Evolutionary conservation across 140 eudicot genomes (phyloP).

Genomic region (Oenanthe javanica): DNA sequence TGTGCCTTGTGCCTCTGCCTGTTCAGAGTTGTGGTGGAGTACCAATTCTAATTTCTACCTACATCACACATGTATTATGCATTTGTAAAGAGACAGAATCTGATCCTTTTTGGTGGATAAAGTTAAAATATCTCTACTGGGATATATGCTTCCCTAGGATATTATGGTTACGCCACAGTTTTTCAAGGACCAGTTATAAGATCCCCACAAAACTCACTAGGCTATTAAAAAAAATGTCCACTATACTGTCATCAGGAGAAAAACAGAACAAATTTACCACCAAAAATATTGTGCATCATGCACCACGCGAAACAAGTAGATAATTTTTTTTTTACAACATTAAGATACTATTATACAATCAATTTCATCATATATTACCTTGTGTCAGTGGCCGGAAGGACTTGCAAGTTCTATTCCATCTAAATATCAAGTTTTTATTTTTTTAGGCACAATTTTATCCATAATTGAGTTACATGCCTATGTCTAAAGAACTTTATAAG

Average conservation of each 20-base stretch:
- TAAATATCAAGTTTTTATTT: no score
- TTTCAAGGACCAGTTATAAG: not conserved
- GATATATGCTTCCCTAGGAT: not conserved
- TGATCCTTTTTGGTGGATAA: constrained; percentile 7
- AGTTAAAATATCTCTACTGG: not conserved
- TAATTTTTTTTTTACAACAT: no score
- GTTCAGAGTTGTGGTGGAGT: not conserved
- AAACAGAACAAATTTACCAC: not conserved
- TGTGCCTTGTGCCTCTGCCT: not conserved
- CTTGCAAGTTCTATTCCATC: no score
- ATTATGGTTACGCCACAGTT: not conserved
- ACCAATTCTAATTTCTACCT: not conserved
- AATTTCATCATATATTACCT: no score
- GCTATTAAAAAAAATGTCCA: not conserved
- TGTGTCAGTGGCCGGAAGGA: no score
- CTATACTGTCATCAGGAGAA: no score
- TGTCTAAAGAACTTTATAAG: no score
- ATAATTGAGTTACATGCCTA: no score
- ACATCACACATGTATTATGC: not conserved
- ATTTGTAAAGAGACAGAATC: not conserved
- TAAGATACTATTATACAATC: no score
- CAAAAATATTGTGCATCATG: not conserved
- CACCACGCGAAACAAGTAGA: no score
- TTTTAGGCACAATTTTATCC: no score
- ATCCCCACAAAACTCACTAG: not conserved